Evolutionary conservation across 176 grass and related monocot genomes (phyloP).

Genomic region (Phyllostachys edulis): DNA sequence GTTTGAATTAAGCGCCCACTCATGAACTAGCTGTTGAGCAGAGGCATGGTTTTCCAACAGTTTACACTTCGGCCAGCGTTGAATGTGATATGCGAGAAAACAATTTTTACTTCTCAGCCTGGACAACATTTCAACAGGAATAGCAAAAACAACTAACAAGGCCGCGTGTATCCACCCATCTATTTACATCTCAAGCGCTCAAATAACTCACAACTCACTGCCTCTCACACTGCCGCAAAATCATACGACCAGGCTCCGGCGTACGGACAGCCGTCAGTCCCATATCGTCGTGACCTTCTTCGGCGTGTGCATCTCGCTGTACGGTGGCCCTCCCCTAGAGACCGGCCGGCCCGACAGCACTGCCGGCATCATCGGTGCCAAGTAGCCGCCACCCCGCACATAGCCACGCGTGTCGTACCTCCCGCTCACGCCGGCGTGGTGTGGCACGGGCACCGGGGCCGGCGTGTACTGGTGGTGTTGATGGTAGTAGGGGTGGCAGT

Average conservation of each 20-base stretch:
- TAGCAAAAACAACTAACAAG: not conserved
- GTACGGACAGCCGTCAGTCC: constrained; percentile 21
- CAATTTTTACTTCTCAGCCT: constrained; percentile 6
- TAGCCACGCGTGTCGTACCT: constrained; percentile 38
- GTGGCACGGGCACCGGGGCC: not conserved
- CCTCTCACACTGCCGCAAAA: not conserved
- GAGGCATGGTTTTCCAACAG: no score
- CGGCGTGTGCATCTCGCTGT: constrained; percentile 39
- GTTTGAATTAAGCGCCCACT: no score
- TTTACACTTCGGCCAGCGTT: no score
- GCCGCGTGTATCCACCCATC: constrained; percentile 28
- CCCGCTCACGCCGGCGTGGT: not conserved
- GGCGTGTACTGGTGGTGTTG: constrained; percentile 30
- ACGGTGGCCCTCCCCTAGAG: constrained; percentile 16
- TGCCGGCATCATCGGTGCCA: constrained; percentile 9
- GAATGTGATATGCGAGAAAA: not conserved
- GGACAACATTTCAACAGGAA: constrained; percentile 12
- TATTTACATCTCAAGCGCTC: constrained; percentile 46
- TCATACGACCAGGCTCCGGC: not conserved
- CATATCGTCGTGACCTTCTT: constrained; percentile 39
- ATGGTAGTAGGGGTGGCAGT: constrained; percentile 13
- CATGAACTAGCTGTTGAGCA: no score
- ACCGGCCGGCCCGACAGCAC: constrained; percentile 17
- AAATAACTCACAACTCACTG: not conserved
- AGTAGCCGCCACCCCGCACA: constrained; percentile 24